phyloP scores from a whole-genome alignment of 345 rosid genomes.

The Dipteronia sinensis region DNA sequence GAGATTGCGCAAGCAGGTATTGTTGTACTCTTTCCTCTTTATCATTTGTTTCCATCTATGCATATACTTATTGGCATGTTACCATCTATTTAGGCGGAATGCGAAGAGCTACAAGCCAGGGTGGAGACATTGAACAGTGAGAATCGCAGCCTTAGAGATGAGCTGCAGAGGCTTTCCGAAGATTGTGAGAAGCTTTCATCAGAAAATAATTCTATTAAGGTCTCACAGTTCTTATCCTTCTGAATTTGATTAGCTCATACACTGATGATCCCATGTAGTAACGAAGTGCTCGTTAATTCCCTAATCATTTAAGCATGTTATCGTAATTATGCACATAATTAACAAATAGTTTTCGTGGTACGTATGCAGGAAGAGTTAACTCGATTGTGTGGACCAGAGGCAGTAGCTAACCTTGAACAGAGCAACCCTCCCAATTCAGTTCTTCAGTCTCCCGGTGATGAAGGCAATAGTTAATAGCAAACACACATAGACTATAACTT shows the following conservation, averaged over 20 bases:
- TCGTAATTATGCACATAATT: background rate
- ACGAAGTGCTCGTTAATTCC: background rate
- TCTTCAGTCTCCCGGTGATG: slow-evolving; percentile 36
- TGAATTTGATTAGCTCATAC: background rate
- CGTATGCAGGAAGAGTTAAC: slow-evolving; percentile 71
- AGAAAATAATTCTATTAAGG: slow-evolving; percentile 87
- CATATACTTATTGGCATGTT: background rate
- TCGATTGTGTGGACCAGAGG: slow-evolving; percentile 71
- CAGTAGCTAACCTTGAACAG: slow-evolving; percentile 64
- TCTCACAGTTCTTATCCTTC: slow-evolving; percentile 4
- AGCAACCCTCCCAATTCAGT: slow-evolving; percentile 31
- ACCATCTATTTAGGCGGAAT: slow-evolving; percentile 59
- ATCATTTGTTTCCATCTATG: background rate
- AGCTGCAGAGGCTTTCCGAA: slow-evolving; percentile 74
- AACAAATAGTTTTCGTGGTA: background rate
- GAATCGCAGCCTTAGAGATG: slow-evolving; percentile 70
- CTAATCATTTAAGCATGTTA: background rate
- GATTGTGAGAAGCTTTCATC: slow-evolving; percentile 89
- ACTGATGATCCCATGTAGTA: background rate
- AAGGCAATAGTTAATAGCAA: slow-evolving; percentile 36
- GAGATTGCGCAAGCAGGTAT: slow-evolving; percentile 95
- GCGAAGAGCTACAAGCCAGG: slow-evolving; percentile 84
- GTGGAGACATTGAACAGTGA: slow-evolving; percentile 70
- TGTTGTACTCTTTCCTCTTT: background rate
- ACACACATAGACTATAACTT: background rate